These are phyloP conservation scores for Ceratocystis lukuohia DNA, from an alignment of 2,329 filamentous ascomycete genomes.

Conservation along the genomic window DNA sequence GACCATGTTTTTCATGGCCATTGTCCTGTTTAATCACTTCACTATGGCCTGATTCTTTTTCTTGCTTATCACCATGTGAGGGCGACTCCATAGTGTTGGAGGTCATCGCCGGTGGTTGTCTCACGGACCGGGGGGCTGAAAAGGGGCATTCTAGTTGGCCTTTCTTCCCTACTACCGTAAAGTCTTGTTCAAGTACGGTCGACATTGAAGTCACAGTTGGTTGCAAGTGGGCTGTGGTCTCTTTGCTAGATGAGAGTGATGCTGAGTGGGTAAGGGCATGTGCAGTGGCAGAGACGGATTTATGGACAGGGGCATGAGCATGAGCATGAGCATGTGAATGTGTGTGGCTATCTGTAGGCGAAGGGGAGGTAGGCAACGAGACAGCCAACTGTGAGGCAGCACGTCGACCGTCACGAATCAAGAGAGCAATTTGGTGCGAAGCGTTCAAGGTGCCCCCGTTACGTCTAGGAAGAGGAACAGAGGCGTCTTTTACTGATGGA, in stretches of 20 bases:
- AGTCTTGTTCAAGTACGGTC: slow-evolving; percentile 70
- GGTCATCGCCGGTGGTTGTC: neutral
- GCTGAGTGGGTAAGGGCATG: neutral
- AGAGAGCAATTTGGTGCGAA: slow-evolving; percentile 46
- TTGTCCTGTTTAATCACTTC: slow-evolving; percentile 20
- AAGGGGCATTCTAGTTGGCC: slow-evolving; percentile 75
- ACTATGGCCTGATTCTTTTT: slow-evolving; percentile 20
- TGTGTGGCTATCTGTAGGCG: neutral
- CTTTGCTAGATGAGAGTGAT: slow-evolving; percentile 31
- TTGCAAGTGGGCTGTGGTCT: slow-evolving; percentile 33
- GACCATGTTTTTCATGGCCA: slow-evolving; percentile 23
- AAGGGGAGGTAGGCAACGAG: slow-evolving; percentile 27
- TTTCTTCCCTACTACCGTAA: slow-evolving; percentile 72
- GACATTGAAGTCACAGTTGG: slow-evolving; percentile 43
- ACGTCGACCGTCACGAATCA: slow-evolving; percentile 50
- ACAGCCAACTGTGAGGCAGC: slow-evolving; percentile 41
- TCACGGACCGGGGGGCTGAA: slow-evolving; percentile 27
- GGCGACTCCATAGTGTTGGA: neutral
- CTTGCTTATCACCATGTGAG: slow-evolving; percentile 20
- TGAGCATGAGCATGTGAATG: neutral
- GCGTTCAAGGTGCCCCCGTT: slow-evolving; percentile 29
- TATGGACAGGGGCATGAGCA: neutral
- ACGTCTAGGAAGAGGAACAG: slow-evolving; percentile 43
- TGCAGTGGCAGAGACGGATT: slow-evolving; percentile 6
- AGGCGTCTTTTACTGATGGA: slow-evolving; percentile 35